A percentile compares a stretch with the other conserved stretches of the same genome.
Conservation (phyloP, 2,329 filamentous ascomycete genomes). For the Verticillium dahliae region DNA sequence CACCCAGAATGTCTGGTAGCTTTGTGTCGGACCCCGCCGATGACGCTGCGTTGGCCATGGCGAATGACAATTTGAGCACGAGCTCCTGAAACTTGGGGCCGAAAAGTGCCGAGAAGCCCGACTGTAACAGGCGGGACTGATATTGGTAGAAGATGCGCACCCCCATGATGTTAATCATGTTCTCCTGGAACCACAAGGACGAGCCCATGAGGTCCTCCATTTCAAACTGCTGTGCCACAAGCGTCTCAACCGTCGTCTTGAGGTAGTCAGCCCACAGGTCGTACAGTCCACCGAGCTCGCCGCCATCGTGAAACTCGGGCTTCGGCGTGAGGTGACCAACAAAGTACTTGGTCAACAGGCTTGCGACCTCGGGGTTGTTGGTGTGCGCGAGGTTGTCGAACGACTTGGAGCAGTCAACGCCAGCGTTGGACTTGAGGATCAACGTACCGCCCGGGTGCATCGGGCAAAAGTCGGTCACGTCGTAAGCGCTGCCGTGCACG, state of each 20-base stretch:
- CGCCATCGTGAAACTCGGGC: slow-evolving; percentile 35
- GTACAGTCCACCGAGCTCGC: slow-evolving; percentile 37
- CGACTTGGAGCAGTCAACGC: slow-evolving; percentile 44
- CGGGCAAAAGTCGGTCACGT: slow-evolving; percentile 44
- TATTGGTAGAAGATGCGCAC: slow-evolving; percentile 46
- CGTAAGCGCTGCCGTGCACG: slow-evolving; percentile 46
- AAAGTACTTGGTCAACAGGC: slow-evolving; percentile 47
- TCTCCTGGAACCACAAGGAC: slow-evolving; percentile 38
- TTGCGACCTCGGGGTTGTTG: slow-evolving; percentile 46
- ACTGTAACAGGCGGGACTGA: slow-evolving; percentile 43
- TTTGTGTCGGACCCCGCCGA: slow-evolving; percentile 20
- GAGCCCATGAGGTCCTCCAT: slow-evolving; percentile 43
- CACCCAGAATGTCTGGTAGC: slow-evolving; percentile 38
- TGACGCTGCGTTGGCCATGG: slow-evolving; percentile 32
- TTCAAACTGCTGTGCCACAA: slow-evolving; percentile 46
- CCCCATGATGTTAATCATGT: slow-evolving; percentile 40
- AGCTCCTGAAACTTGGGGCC: slow-evolving; percentile 45
- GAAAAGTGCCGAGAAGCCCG: slow-evolving; percentile 43
- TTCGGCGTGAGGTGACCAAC: slow-evolving; percentile 44
- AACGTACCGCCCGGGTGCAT: slow-evolving; percentile 48
- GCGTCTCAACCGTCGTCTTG: slow-evolving; percentile 39
- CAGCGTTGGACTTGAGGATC: slow-evolving; percentile 47
- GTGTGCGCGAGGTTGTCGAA: slow-evolving; percentile 49
- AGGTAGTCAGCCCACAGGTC: slow-evolving; percentile 45
- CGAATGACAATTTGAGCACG: slow-evolving; percentile 45